These are phyloP conservation scores for Globisporangium camurandrum DNA, from an alignment of 352 stramenopile species.

Conservation along the genomic window DNA sequence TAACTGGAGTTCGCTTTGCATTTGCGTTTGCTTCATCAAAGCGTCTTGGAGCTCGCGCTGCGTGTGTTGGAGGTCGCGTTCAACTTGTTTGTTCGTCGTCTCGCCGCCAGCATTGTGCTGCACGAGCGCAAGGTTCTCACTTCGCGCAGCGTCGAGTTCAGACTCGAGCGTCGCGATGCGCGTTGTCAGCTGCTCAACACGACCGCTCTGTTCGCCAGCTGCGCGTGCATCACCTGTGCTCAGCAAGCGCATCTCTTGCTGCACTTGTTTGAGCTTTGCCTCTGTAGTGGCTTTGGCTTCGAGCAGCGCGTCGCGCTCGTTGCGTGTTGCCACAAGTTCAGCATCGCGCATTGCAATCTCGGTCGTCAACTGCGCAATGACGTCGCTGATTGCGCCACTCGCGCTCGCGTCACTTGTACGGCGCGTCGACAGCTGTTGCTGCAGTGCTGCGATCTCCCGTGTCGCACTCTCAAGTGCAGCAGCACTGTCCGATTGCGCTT, in stretches of 20 bases:
- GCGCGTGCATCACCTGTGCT: background rate
- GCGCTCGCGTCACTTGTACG: background rate
- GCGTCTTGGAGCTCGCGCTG: background rate
- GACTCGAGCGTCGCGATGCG: background rate
- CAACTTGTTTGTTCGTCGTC: too few species aligned
- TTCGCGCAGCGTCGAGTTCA: background rate
- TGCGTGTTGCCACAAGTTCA: constrained; percentile 4
- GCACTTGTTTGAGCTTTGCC: background rate
- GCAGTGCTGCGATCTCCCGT: too few species aligned
- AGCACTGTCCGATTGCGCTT: background rate
- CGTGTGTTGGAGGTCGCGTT: background rate
- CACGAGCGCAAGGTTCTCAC: background rate
- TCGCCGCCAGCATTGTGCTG: background rate
- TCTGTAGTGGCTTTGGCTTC: constrained; percentile 12
- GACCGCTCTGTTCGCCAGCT: background rate
- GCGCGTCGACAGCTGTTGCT: background rate
- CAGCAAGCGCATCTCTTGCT: background rate
- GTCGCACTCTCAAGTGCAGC: background rate
- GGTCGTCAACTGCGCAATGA: background rate
- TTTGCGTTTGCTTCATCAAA: too few species aligned
- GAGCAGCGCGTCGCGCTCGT: constrained; percentile 11
- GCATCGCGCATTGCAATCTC: background rate
- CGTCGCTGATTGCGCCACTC: background rate
- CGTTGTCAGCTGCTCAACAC: background rate
- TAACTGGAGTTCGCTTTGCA: too few species aligned